Evolutionary conservation across 75 land plant species (phyloP).

Genomic region (Azolla pinnata): DNA sequence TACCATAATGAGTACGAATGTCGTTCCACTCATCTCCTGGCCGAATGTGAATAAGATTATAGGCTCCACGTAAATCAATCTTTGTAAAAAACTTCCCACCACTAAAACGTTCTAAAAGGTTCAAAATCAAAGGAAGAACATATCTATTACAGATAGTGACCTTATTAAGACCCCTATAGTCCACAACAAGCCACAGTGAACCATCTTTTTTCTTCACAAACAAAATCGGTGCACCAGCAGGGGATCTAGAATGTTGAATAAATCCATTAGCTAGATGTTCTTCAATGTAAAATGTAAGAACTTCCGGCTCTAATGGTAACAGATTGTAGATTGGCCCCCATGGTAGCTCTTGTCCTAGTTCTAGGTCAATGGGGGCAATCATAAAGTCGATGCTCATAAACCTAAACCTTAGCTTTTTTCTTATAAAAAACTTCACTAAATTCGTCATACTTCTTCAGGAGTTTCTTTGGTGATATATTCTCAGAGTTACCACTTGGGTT

Average conservation of each 20-base stretch:
- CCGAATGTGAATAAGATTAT: constrained; percentile 7
- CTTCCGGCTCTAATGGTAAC: neutral
- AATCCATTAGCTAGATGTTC: constrained; percentile 1
- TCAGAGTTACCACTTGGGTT: neutral
- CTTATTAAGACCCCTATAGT: constrained; percentile 14
- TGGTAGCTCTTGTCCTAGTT: neutral
- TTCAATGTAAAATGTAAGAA: no score
- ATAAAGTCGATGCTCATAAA: neutral
- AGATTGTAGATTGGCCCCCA: constrained; percentile 2
- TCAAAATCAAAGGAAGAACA: constrained; percentile 1
- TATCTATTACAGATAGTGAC: constrained; percentile 7
- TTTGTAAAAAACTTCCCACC: constrained; percentile 6
- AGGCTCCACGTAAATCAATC: constrained; percentile 4
- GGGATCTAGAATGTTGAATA: constrained; percentile 7
- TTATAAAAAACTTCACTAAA: neutral
- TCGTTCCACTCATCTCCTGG: neutral
- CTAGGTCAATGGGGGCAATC: constrained; percentile 6
- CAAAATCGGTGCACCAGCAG: constrained; percentile 4
- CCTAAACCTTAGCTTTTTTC: neutral
- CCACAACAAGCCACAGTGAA: constrained; percentile 10
- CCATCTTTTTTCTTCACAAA: constrained; percentile 26
- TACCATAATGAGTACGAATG: constrained; percentile 4
- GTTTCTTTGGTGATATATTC: neutral
- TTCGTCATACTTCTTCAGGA: neutral
- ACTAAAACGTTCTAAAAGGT: constrained; percentile 4